Evolutionary conservation across 345 rosid species (phyloP).

Genomic region (Camelina sativa): DNA sequence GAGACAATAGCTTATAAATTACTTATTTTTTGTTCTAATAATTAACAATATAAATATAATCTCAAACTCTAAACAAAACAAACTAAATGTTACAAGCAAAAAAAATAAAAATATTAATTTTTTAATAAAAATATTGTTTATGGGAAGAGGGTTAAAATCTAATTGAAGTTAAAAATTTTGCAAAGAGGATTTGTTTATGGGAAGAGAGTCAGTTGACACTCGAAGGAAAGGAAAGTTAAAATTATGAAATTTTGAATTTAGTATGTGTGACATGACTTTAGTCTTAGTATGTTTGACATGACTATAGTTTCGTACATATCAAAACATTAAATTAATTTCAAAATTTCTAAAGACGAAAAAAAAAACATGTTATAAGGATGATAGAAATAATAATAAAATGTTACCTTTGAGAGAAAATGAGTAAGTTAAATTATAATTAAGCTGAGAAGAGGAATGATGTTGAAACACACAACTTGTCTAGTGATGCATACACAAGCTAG

Average conservation of each 20-base stretch:
- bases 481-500: conserved; percentile 35
- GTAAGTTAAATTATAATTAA: not conserved
- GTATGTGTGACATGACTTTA: not conserved
- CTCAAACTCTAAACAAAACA: too few relatives aligned
- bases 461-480: conserved; percentile 33
- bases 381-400: not conserved
- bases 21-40: too few relatives aligned
- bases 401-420: conserved; percentile 9
- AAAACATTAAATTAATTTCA: too few relatives aligned
- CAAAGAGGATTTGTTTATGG: not conserved
- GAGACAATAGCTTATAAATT: too few relatives aligned
- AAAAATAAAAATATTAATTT: too few relatives aligned
- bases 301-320: too few relatives aligned
- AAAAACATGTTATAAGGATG: not conserved
- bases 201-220: not conserved
- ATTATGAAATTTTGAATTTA: not conserved
- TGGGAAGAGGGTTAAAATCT: too few relatives aligned
- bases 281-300: too few relatives aligned
- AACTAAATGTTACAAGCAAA: too few relatives aligned
- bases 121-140: too few relatives aligned
- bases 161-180: not conserved
- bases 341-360: too few relatives aligned
- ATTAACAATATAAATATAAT: too few relatives aligned
- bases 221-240: not conserved
- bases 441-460: conserved; percentile 12